Evolutionary conservation across 202 grass and related monocot genomes (phyloP), one percentile per base, ranked within the genome.

Genomic region (Eragrostis tef): DNA sequence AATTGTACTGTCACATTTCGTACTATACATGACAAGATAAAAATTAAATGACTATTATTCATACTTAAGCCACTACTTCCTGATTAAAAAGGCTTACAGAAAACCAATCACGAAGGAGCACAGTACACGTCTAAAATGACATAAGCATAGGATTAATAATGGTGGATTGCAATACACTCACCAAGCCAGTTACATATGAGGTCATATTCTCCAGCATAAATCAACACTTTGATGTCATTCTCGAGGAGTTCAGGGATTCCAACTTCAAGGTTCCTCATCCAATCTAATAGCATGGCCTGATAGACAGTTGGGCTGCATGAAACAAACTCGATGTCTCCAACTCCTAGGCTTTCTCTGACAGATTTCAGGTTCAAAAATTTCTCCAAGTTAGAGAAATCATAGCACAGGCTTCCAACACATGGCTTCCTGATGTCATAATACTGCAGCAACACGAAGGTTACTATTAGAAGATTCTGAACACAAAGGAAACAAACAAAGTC

Each of bases 131-230:
- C 36, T 63, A 64, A 74, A 5, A 83, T 43, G 22, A 73, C 4
- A 52, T 59, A 22, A 70, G 52, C 15, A 63, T 12, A 73, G 9
- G 0, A 34, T 36, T 70, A 6, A 49, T 22, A 21, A 54, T 48
- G 44, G 22, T 70, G 67, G 60, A 61, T 79, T 14, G 29, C 47
- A 78, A 79, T 7, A 79, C 4, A 79, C 85, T 87, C 75, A 95
- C 93, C 93, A 47, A 92, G 63, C 93, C 93, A 95, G 69, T 95
- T 95, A 77, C 93, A 95, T 81, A 95, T 95, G 61, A 95, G 93
- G 74, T 95, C 93, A 82, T 95, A 95, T 70, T 95, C 93, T 66
- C 93, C 93, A 68, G 93, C 93, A 79, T 92, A 95, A 81, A 95
- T 86, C 62, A 95, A 76, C 36, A 95, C 75, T 75, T 92, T 88